Evolutionary conservation across 768 basidiomycete species (phyloP), one percentile per base, ranked within the genome.

Genomic region (Suillus variegatus): DNA sequence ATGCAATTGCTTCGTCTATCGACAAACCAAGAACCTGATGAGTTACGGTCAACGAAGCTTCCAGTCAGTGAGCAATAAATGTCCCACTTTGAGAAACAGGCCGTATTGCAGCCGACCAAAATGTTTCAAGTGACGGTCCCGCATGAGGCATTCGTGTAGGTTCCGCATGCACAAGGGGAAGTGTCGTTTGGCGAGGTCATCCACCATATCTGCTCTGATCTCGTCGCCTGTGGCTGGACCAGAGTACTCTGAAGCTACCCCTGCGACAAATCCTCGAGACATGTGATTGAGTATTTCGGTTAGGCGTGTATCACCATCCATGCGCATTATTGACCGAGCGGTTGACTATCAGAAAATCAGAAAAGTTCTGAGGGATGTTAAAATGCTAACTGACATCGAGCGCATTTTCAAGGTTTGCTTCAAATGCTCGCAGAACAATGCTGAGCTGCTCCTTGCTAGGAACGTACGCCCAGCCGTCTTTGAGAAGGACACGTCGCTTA

Each of bases 91-190:
- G 72, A 99, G 80, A 81, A 99, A 99, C 40, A 99, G 77, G 2
- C 93, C 94, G 72, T 97, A 95, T 70, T 98, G 91, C 68, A 97
- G 78, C 38, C 97, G 83, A 13, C 92, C 97, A 77, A 88, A 93
- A 75, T 99, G 95, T 75, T 96, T 97, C 69, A 99, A 80, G 75
- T 98, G 97, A 60, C 87, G 85, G 74, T 94, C 92, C 68, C 85
- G 80, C 67, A 85, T 83, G 64, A 98, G 79, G 61, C 81, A 87
- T 62, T 92, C 92, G 72, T 98, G 95, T 61, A 97, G 79, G 69
- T 89, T 90, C 60, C 94, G 88, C 95, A 97, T 97, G 75, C 97
- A 99, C 69, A 94, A 81, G 1, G 97, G 97, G 85, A 94, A 99
- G 74, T 98, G 94, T 75, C 90, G 91, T 70, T 80, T 82, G 0